Evolutionary conservation across 805 yeast genomes (phyloP).

Genomic region (Sugiyamaella valdiviana): DNA sequence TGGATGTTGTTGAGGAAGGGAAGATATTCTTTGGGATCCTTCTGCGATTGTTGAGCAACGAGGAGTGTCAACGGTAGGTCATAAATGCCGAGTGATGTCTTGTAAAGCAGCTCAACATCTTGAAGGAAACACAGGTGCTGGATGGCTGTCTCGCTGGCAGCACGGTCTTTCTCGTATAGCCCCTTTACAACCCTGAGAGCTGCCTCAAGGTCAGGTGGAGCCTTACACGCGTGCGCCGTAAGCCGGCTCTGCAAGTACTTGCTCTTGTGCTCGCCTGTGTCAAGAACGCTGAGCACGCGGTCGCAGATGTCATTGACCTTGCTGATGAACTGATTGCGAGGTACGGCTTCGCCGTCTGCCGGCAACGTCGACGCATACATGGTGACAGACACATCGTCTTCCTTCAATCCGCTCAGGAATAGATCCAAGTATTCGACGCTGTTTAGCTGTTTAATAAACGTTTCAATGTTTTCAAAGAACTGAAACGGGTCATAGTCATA

Average conservation of each 20-base stretch:
- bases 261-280: conserved; percentile 43
- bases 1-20: conserved; percentile 83
- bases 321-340: conserved; percentile 12
- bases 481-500: conserved; percentile 78
- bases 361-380: conserved; percentile 69
- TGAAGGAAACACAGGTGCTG: conserved; percentile 85
- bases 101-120: conserved; percentile 79
- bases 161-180: neutral
- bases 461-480: conserved; percentile 57
- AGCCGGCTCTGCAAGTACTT: conserved; percentile 69
- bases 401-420: conserved; percentile 77
- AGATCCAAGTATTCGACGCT: conserved; percentile 74
- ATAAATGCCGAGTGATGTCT: conserved; percentile 73
- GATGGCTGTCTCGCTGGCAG: conserved; percentile 47
- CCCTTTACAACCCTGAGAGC: conserved; percentile 63
- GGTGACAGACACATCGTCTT: conserved; percentile 76
- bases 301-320: conserved; percentile 74
- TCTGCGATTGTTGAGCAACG: conserved; percentile 94
- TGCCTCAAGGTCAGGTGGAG: conserved; percentile 73
- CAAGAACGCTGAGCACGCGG: conserved; percentile 53
- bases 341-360: conserved; percentile 1
- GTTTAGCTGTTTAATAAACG: conserved; percentile 63
- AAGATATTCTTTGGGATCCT: conserved; percentile 94
- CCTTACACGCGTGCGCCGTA: conserved; percentile 88
- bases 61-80: conserved; percentile 72